A percentile compares a stretch with the other conserved stretches of the same genome.
Evolutionary conservation across 768 basidiomycete genomes (phyloP).

Genomic region (Xerocomellus intermedius): DNA sequence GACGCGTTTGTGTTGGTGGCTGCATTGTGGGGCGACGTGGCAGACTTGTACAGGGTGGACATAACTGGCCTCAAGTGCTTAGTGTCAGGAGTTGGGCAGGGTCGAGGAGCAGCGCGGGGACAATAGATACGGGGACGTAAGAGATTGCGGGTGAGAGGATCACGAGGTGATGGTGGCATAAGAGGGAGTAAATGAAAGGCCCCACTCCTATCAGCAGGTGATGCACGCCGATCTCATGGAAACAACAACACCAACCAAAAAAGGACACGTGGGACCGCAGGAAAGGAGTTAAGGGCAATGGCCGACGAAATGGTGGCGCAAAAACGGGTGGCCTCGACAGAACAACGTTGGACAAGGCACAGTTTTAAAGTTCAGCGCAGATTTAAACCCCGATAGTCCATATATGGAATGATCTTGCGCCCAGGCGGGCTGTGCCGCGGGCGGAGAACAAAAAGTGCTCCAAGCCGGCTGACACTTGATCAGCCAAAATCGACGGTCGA

Average conservation of each 20-base stretch:
- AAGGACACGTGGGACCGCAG: slow-evolving; percentile 13
- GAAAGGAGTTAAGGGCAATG: slow-evolving; percentile 17
- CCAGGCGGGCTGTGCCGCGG: slow-evolving; percentile 29
- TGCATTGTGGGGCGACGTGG: background rate
- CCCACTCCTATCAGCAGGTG: slow-evolving; percentile 23
- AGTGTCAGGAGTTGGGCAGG: background rate
- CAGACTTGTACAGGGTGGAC: background rate
- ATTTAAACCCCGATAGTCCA: slow-evolving; percentile 28
- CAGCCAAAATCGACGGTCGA: slow-evolving; percentile 28
- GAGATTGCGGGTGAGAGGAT: background rate
- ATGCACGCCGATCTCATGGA: slow-evolving; percentile 9
- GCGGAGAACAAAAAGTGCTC: slow-evolving; percentile 36
- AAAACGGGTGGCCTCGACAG: slow-evolving; percentile 13
- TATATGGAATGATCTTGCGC: slow-evolving; percentile 25
- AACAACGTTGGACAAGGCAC: slow-evolving; percentile 23
- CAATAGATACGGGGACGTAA: slow-evolving; percentile 11
- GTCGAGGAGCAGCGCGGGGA: background rate
- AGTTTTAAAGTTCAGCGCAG: slow-evolving; percentile 24
- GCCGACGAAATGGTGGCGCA: slow-evolving; percentile 7
- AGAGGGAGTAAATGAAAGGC: too few relatives aligned
- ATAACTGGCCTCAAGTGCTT: background rate
- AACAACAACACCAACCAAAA: slow-evolving; percentile 11
- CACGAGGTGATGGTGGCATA: slow-evolving; percentile 17
- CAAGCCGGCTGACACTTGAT: slow-evolving; percentile 32
- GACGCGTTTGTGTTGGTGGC: too few relatives aligned